phyloP scores from a whole-genome alignment of 2,329 filamentous ascomycete species.

The Neonectria hederae region DNA sequence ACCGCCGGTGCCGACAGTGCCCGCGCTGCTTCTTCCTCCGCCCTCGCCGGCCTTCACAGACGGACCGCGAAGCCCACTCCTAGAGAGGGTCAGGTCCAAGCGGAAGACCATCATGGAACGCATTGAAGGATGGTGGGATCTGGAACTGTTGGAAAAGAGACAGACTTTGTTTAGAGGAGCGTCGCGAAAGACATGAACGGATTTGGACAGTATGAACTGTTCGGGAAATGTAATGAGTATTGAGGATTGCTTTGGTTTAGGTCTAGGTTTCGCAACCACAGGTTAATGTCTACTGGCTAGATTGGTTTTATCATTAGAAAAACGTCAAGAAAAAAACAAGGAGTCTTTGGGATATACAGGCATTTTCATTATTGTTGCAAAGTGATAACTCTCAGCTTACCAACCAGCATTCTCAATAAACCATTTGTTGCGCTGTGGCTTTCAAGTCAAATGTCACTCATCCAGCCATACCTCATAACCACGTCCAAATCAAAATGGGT shows the following conservation, averaged over 20 bases:
- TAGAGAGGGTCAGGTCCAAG: slow-evolving; percentile 46
- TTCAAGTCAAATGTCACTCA: neutral
- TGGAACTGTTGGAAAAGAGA: slow-evolving; percentile 59
- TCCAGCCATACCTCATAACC: slow-evolving; percentile 5
- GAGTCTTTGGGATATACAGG: slow-evolving; percentile 12
- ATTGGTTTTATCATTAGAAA: slow-evolving; percentile 33
- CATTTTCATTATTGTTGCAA: neutral
- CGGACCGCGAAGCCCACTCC: slow-evolving; percentile 38
- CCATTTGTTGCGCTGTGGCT: slow-evolving; percentile 4
- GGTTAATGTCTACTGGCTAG: slow-evolving; percentile 46
- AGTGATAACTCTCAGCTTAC: neutral
- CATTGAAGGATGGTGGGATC: slow-evolving; percentile 66
- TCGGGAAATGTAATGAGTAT: slow-evolving; percentile 23
- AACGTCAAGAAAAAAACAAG: slow-evolving; percentile 27
- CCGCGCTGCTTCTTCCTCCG: slow-evolving; percentile 32
- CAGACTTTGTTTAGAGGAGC: slow-evolving; percentile 46
- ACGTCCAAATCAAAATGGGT: neutral
- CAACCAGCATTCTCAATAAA: neutral
- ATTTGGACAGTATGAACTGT: slow-evolving; percentile 16
- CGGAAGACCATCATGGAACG: slow-evolving; percentile 59
- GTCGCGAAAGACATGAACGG: slow-evolving; percentile 23
- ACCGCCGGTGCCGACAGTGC: slow-evolving; percentile 45
- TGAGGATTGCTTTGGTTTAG: slow-evolving; percentile 26
- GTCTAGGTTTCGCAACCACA: slow-evolving; percentile 21
- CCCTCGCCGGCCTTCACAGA: slow-evolving; percentile 32